Conservation (phyloP, 2,329 filamentous ascomycete genomes). For the Macroventuria anomochaeta region DNA sequence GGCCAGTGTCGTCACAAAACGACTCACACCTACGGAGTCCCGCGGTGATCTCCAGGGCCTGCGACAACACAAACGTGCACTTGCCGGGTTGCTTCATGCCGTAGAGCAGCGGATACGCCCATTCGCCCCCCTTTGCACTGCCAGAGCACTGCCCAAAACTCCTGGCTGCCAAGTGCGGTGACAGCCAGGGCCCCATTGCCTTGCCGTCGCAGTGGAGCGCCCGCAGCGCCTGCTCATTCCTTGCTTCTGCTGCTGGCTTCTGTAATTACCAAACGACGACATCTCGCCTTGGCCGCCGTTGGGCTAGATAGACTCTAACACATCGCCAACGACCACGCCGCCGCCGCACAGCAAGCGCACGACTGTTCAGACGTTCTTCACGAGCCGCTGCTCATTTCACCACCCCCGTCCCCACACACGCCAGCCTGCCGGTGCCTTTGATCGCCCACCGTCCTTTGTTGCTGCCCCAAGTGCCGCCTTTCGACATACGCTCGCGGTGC, state of each 20-base stretch:
- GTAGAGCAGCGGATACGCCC: constrained; percentile 6
- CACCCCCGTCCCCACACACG: constrained; percentile 25
- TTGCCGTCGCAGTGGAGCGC: constrained; percentile 20
- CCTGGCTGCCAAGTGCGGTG: constrained; percentile 21
- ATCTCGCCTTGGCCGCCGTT: constrained; percentile 14
- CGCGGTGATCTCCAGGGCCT: constrained; percentile 15
- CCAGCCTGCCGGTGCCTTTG: constrained; percentile 26
- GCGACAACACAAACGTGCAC: constrained; percentile 11
- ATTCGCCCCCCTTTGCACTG: constrained; percentile 19
- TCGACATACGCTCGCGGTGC: constrained; percentile 19
- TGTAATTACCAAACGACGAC: constrained; percentile 16
- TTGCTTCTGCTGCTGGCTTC: constrained; percentile 12
- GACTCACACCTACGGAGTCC: constrained; percentile 1
- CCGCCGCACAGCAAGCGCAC: constrained; percentile 21
- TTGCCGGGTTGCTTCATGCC: constrained; percentile 13
- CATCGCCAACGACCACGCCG: not conserved
- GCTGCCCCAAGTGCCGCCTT: constrained; percentile 19
- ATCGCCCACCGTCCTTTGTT: constrained; percentile 17
- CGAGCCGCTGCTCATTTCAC: constrained; percentile 27
- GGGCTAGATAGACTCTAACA: constrained; percentile 3
- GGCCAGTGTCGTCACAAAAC: constrained; percentile 14
- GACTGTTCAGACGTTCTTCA: constrained; percentile 6
- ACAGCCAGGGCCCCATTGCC: constrained; percentile 19
- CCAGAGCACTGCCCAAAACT: constrained; percentile 19
- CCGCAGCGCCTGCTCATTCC: constrained; percentile 20